These are phyloP conservation scores for Coemansia umbellata DNA, from an alignment of 192 early-diverging fungal genomes.

Conservation along the genomic window DNA sequence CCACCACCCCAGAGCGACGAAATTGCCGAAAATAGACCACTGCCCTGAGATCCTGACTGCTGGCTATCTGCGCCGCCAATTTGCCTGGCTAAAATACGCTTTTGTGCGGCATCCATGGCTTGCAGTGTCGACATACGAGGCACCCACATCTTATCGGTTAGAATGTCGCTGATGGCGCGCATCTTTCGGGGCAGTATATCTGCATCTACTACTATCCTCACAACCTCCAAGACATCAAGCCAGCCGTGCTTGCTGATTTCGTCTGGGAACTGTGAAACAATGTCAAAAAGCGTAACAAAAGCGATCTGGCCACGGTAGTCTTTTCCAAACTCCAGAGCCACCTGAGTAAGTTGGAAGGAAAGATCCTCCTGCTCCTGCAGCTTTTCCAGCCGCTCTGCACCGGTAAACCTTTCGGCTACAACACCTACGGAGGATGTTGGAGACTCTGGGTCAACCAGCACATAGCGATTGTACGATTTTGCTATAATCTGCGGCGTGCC, in stretches of 20 bases:
- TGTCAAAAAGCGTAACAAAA: conserved; percentile 76
- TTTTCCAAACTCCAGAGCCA: conserved; percentile 81
- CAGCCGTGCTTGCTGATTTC: conserved; percentile 61
- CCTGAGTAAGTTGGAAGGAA: conserved; percentile 53
- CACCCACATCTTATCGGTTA: conserved; percentile 25
- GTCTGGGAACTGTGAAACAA: conserved; percentile 52
- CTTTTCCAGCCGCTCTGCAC: conserved; percentile 20
- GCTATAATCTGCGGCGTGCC: conserved; percentile 18
- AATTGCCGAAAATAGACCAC: conserved; percentile 40
- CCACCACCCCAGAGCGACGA: conserved; percentile 43
- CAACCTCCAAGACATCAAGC: conserved; percentile 67
- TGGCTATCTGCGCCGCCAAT: conserved; percentile 1
- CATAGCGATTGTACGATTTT: conserved; percentile 26
- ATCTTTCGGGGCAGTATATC: conserved; percentile 28
- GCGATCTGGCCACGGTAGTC: conserved; percentile 89
- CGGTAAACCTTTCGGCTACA: conserved; percentile 28
- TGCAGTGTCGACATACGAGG: conserved; percentile 34
- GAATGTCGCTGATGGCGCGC: conserved; percentile 7
- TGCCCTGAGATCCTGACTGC: conserved; percentile 9
- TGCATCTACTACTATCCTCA: conserved; percentile 40
- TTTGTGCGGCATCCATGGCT: conserved; percentile 28
- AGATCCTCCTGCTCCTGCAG: conserved; percentile 32
- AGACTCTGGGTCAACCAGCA: conserved; percentile 29
- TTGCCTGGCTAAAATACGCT: conserved; percentile 12
- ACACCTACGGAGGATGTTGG: conserved; percentile 27